Evolutionary conservation across 2,329 filamentous ascomycete species (phyloP), one percentile per base, ranked within the genome.

Genomic region (Fusarium chaquense): DNA sequence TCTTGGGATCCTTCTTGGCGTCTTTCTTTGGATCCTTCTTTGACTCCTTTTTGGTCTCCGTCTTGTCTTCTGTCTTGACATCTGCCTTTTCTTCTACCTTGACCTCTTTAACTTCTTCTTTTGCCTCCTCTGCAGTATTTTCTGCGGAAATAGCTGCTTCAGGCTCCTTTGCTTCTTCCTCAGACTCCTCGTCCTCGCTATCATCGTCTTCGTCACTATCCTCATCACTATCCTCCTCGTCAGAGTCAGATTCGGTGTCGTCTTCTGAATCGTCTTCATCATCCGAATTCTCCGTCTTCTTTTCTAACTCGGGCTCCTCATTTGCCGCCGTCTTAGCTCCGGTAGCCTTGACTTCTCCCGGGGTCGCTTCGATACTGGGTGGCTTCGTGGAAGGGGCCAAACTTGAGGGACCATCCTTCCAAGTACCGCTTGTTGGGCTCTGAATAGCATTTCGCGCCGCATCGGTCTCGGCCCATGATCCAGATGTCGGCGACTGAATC

Each of bases 401-500:
- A 38, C 10, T 26, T 58, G 71, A 52, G 10, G 52, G 68, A 12
- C 58, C 77, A 7, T 80, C 76, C 67, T 80, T 82, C 83, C 82
- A 85, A 3, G 76, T 78, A 16, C 79, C 76, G 57, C 75, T 81
- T 30, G 79, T 81, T 18, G 81, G 83, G 65, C 80, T 82, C 74
- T 85, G 84, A 44, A 84, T 69, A 20, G 77, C 74, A 52, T 76
- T 75, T 22, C 75, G 73, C 6, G 75, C 69, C 20, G 68, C 61
- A 46, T 76, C 73, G 53, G 57, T 67, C 58, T 55, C 57, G 33
- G 70, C 78, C 83, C 82, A 84, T n/a, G 81, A 79, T 10, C 80
- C 78, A 12, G 80, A 79, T 10, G 81, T 84, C 2, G 84, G 83
- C 2, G 83, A 84, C 64, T 85, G 83, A 24, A 85, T 77, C 6